phyloP scores from a whole-genome alignment of 1,284 basidiomycete species.

The Tylopilus sp. region DNA sequence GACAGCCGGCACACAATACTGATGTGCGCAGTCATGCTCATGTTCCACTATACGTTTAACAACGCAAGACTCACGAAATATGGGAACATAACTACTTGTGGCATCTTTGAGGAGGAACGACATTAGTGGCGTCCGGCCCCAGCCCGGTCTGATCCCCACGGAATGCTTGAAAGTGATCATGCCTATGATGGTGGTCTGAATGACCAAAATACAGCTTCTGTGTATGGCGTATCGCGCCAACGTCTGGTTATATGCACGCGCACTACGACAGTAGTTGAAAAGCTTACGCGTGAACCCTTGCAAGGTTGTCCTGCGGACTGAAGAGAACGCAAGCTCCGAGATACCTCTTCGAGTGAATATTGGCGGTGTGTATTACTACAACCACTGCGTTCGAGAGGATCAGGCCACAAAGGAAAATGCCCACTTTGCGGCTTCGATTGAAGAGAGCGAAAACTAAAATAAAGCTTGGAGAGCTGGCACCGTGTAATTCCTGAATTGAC shows the following conservation, averaged over 20 bases:
- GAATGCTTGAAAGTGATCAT: background rate
- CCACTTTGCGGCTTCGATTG: background rate
- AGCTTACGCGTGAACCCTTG: background rate
- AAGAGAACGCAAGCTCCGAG: background rate
- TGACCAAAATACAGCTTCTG: background rate
- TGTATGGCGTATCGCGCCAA: background rate
- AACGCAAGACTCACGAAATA: background rate
- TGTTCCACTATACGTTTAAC: background rate
- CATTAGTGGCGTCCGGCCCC: background rate
- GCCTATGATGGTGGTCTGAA: background rate
- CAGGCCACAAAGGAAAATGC: background rate
- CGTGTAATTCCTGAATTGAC: background rate
- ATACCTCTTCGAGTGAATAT: background rate
- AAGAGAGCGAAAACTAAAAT: background rate
- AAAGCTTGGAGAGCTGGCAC: background rate
- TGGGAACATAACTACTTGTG: background rate
- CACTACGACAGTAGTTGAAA: too few relatives aligned
- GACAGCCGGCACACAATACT: background rate
- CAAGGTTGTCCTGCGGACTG: background rate
- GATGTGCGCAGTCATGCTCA: background rate
- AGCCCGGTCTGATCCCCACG: background rate
- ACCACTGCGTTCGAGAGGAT: background rate
- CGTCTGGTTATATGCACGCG: background rate
- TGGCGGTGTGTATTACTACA: background rate
- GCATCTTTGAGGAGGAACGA: background rate